Evolutionary conservation across 345 rosid genomes (phyloP).

Genomic region (Eucalyptus erythrocorys): DNA sequence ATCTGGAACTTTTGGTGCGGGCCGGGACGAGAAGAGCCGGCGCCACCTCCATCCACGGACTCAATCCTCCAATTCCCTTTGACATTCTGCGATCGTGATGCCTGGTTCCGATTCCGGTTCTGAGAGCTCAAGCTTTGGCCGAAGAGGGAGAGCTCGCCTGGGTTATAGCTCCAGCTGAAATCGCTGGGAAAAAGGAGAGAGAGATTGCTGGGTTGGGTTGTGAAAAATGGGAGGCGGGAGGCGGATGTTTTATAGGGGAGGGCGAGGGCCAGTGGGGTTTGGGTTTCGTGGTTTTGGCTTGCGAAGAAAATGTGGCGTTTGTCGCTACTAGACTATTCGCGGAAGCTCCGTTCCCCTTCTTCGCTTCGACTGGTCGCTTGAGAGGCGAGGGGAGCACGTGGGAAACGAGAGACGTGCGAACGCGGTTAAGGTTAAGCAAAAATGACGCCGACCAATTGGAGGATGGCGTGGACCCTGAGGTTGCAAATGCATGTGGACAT

Average conservation of each 20-base stretch:
- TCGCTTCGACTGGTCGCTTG: background rate
- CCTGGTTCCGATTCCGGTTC: background rate
- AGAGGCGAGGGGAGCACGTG: background rate
- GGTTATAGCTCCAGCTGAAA: background rate
- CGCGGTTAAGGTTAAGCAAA: background rate
- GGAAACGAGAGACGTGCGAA: background rate
- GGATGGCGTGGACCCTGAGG: background rate
- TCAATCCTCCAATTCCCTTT: slow-evolving; percentile 3
- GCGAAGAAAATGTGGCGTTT: background rate
- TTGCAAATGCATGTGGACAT: background rate
- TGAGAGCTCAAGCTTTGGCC: background rate
- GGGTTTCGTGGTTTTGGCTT: too few species aligned
- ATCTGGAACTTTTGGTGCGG: slow-evolving; percentile 1
- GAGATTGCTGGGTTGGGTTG: background rate
- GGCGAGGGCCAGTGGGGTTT: background rate
- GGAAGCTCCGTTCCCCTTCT: background rate
- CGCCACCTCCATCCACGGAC: slow-evolving; percentile 26
- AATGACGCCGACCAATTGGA: background rate
- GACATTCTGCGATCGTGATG: background rate
- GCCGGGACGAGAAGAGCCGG: slow-evolving; percentile 14
- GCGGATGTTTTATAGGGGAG: background rate
- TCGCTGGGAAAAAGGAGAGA: background rate
- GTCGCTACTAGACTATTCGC: background rate
- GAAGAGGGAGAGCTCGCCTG: background rate
- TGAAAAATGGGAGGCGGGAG: background rate